phyloP scores from a whole-genome alignment of 495 filamentous ascomycete species.

The Penicillium antarcticum region DNA sequence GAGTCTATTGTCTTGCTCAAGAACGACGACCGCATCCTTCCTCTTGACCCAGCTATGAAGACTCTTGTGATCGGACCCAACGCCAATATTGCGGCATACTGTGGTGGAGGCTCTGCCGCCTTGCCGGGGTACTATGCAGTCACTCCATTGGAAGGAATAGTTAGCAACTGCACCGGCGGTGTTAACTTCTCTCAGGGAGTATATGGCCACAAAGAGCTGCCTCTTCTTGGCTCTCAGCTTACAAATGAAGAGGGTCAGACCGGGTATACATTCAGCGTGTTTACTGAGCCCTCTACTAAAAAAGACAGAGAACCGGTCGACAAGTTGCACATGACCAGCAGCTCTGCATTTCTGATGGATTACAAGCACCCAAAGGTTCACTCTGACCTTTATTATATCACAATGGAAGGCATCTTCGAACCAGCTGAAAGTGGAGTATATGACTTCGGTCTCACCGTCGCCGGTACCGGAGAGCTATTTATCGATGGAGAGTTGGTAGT shows the following conservation, averaged over 20 bases:
- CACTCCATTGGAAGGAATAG: constrained; percentile 61
- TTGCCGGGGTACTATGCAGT: constrained; percentile 71
- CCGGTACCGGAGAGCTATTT: constrained; percentile 64
- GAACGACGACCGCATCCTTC: constrained; percentile 61
- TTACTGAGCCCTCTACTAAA: constrained; percentile 46
- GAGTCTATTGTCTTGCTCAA: constrained; percentile 73
- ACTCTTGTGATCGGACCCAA: constrained; percentile 80
- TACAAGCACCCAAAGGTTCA: constrained; percentile 53
- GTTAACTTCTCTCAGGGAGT: constrained; percentile 43
- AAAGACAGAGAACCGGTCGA: constrained; percentile 44
- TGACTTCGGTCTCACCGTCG: constrained; percentile 68
- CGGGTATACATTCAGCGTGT: constrained; percentile 56
- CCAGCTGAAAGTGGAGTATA: constrained; percentile 60
- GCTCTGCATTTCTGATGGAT: constrained; percentile 55
- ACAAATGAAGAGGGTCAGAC: constrained; percentile 37
- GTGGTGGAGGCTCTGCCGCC: constrained; percentile 73
- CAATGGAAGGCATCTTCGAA: constrained; percentile 52
- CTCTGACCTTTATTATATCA: constrained; percentile 48
- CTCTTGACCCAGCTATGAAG: constrained; percentile 52
- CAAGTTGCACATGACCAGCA: constrained; percentile 44
- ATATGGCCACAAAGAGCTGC: constrained; percentile 56
- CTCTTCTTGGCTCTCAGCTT: constrained; percentile 45
- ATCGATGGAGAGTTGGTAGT: constrained; percentile 65
- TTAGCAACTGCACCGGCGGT: constrained; percentile 37
- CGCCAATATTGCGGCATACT: constrained; percentile 65